phyloP scores from a whole-genome alignment of 768 basidiomycete species.

The Xerocomellus chrysenteron region DNA sequence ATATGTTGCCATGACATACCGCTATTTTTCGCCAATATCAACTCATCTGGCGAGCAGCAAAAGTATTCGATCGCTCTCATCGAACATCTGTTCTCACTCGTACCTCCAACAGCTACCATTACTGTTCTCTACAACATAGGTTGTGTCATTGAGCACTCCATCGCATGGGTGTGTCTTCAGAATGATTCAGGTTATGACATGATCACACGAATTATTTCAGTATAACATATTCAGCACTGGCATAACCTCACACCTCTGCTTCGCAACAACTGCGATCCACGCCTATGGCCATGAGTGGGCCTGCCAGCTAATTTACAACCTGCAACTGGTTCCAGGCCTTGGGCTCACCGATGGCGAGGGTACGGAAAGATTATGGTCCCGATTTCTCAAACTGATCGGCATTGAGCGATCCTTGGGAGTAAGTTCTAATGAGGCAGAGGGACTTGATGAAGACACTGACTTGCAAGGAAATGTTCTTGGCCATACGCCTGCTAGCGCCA shows the following conservation, averaged over 20 bases:
- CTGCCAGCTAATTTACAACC: background rate
- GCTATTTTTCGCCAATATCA: slow-evolving; percentile 4
- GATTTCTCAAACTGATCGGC: slow-evolving; percentile 17
- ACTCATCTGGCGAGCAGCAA: slow-evolving; percentile 13
- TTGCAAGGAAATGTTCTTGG: too few relatives aligned
- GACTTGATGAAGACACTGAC: too few relatives aligned
- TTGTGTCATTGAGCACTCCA: too few relatives aligned
- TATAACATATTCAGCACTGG: background rate
- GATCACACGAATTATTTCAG: background rate
- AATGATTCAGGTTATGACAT: too few relatives aligned
- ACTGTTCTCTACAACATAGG: too few relatives aligned
- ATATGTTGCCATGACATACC: slow-evolving; percentile 23
- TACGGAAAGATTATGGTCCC: slow-evolving; percentile 32
- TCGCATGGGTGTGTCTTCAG: too few relatives aligned
- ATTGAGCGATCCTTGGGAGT: background rate
- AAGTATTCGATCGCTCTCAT: slow-evolving; percentile 19
- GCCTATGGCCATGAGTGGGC: too few relatives aligned
- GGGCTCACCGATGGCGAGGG: slow-evolving; percentile 23
- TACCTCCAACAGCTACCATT: too few relatives aligned
- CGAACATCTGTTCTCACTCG: too few relatives aligned
- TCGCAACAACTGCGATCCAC: background rate
- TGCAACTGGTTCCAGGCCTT: background rate
- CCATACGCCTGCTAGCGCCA: too few relatives aligned
- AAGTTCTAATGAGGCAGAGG: background rate
- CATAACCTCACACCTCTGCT: background rate